phyloP scores from a whole-genome alignment of 1,284 basidiomycete genomes.

The Naganishia liquefaciens region DNA sequence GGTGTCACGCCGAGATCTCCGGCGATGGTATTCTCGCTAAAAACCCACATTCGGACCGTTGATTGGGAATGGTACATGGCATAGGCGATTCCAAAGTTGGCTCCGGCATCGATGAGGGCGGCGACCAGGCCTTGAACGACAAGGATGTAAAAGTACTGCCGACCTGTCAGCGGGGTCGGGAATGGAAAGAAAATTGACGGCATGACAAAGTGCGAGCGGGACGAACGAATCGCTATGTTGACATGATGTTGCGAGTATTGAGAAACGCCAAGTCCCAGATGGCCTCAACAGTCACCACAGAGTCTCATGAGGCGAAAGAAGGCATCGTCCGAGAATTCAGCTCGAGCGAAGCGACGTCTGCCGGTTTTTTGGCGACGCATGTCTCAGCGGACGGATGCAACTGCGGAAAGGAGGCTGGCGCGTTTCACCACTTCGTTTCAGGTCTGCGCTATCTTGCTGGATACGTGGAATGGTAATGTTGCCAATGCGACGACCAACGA shows the following conservation, averaged over 20 bases:
- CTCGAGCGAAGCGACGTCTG: too few species aligned
- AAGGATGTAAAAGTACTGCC: constrained; percentile 50
- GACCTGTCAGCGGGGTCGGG: constrained; percentile 45
- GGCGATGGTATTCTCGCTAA: constrained; percentile 49
- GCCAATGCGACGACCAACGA: too few species aligned
- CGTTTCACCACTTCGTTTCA: too few species aligned
- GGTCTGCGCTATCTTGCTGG: too few species aligned
- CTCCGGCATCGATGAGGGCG: constrained; percentile 49
- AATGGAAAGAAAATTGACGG: constrained; percentile 48
- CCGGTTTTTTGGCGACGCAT: too few species aligned
- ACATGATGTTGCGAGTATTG: neutral
- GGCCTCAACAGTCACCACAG: too few species aligned
- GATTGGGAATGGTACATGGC: constrained; percentile 49
- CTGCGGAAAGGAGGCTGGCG: too few species aligned
- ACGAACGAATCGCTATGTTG: neutral
- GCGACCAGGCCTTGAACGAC: constrained; percentile 48
- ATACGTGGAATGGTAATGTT: too few species aligned
- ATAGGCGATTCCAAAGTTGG: constrained; percentile 53
- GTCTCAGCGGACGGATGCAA: too few species aligned
- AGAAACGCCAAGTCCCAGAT: neutral
- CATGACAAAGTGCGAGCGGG: neutral
- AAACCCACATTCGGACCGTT: constrained; percentile 51
- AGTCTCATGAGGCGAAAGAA: too few species aligned
- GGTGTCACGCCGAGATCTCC: constrained; percentile 54
- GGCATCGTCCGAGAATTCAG: too few species aligned